Evolutionary conservation across 139 green algal genomes (phyloP).

Genomic region (Tetradesmus lagerheimii): DNA sequence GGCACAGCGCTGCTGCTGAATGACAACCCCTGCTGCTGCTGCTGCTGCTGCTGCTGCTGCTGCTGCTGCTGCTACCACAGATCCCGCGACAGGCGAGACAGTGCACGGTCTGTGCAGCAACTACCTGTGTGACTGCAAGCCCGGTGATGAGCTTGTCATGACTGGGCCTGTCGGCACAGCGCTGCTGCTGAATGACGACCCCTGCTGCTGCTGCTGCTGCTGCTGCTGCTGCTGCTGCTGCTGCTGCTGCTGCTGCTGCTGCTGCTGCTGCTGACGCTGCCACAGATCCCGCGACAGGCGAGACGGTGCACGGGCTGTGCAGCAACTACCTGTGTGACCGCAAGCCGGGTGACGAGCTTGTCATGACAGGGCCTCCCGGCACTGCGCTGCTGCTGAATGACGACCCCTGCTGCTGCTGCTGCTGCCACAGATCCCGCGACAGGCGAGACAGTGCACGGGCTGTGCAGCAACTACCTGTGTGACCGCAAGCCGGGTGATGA

Average conservation of each 20-base stretch:
- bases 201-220: background rate
- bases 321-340: slow-evolving; percentile 26
- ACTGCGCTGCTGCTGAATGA: slow-evolving; percentile 40
- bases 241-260: background rate
- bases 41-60: no score
- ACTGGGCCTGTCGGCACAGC: slow-evolving; percentile 9
- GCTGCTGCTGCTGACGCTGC: background rate
- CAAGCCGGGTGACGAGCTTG: slow-evolving; percentile 16
- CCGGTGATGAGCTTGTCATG: slow-evolving; percentile 29
- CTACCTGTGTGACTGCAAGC: slow-evolving; percentile 4
- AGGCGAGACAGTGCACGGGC: no score
- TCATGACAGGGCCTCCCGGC: slow-evolving; percentile 13
- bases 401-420: background rate
- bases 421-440: no score
- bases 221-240: background rate
- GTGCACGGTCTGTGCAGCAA: slow-evolving; percentile 23
- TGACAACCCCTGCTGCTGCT: background rate
- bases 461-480: no score
- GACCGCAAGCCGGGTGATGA: slow-evolving; percentile 11
- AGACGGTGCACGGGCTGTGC: slow-evolving; percentile 21
- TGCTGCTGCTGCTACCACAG: background rate
- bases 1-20: slow-evolving; percentile 36
- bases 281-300: background rate
- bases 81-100: background rate
- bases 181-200: slow-evolving; percentile 34